These are phyloP conservation scores for Vitis rotundifolia DNA, from an alignment of 164 flowering plant genomes.

Conservation along the genomic window DNA sequence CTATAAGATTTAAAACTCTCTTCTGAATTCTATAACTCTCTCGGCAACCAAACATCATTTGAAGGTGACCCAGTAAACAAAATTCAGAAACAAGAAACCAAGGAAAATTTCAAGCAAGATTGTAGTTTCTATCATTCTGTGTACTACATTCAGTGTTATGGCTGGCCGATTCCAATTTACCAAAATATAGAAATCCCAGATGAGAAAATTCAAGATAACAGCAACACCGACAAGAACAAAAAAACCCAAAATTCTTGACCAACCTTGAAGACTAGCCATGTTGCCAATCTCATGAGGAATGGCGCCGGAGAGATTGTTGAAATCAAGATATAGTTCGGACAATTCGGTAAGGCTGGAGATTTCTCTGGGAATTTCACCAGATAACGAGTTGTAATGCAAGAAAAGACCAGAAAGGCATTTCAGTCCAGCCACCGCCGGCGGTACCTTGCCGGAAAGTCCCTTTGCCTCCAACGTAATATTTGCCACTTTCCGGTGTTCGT, in stretches of 20 bases:
- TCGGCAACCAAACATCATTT: no score
- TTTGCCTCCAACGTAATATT: slow-evolving; percentile 61
- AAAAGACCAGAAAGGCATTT: slow-evolving; percentile 59
- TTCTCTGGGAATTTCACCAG: slow-evolving; percentile 59
- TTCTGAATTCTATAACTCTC: no score
- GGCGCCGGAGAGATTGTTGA: slow-evolving; percentile 50
- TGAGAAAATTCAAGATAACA: not conserved
- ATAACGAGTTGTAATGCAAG: slow-evolving; percentile 62
- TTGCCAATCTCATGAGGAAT: slow-evolving; percentile 55
- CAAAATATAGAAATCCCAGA: not conserved
- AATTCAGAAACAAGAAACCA: no score
- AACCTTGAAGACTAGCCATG: slow-evolving; percentile 68
- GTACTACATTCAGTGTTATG: no score
- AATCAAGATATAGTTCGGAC: slow-evolving; percentile 65
- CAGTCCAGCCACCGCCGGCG: slow-evolving; percentile 55
- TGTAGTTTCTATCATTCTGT: no score
- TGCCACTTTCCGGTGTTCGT: slow-evolving; percentile 58
- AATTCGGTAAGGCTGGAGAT: slow-evolving; percentile 48
- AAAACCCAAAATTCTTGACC: not conserved
- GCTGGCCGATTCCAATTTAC: no score
- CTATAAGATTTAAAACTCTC: no score
- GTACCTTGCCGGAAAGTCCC: slow-evolving; percentile 51
- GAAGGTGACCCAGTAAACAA: no score
- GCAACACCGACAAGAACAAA: slow-evolving; percentile 1
- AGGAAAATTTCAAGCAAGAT: no score